Conservation (phyloP, 805 yeast species). For the Lipomyces yamadae region DNA sequence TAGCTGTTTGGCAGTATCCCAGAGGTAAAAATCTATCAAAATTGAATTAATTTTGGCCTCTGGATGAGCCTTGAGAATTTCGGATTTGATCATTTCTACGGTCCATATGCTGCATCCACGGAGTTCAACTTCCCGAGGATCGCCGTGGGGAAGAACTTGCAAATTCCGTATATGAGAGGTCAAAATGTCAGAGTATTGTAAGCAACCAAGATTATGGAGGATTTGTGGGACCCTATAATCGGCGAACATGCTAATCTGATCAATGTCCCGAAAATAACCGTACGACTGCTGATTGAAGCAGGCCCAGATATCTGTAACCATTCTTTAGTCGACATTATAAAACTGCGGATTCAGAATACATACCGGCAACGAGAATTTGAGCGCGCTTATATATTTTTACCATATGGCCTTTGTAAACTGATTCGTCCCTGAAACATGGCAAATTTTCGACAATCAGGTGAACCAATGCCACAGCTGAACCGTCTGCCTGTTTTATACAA, state of each 20-base stretch:
- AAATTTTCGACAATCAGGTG: constrained; percentile 42
- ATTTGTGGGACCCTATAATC: constrained; percentile 55
- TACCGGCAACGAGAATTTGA: constrained; percentile 48
- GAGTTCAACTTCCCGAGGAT: constrained; percentile 49
- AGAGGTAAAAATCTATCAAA: constrained; percentile 51
- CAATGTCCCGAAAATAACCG: constrained; percentile 50
- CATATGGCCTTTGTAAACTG: constrained; percentile 41
- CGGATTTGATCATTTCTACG: constrained; percentile 47
- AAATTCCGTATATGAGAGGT: constrained; percentile 36
- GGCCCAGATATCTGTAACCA: constrained; percentile 51
- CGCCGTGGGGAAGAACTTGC: constrained; percentile 43
- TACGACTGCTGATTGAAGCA: constrained; percentile 47
- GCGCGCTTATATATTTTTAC: constrained; percentile 50
- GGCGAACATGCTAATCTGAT: constrained; percentile 52
- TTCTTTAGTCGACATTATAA: not conserved
- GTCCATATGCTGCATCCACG: constrained; percentile 52
- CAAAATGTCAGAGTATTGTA: constrained; percentile 45
- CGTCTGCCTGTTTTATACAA: constrained; percentile 40
- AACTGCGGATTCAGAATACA: not conserved
- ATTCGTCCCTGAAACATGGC: constrained; percentile 47
- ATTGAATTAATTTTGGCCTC: constrained; percentile 45
- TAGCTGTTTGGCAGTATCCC: constrained; percentile 52
- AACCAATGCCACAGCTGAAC: constrained; percentile 47
- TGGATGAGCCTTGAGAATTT: constrained; percentile 39
- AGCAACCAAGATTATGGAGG: constrained; percentile 47